A percentile compares a stretch with the other conserved stretches of the same genome.
These are phyloP conservation scores for Corchorus capsularis DNA, from an alignment of 345 rosid genomes.

Conservation along the genomic window DNA sequence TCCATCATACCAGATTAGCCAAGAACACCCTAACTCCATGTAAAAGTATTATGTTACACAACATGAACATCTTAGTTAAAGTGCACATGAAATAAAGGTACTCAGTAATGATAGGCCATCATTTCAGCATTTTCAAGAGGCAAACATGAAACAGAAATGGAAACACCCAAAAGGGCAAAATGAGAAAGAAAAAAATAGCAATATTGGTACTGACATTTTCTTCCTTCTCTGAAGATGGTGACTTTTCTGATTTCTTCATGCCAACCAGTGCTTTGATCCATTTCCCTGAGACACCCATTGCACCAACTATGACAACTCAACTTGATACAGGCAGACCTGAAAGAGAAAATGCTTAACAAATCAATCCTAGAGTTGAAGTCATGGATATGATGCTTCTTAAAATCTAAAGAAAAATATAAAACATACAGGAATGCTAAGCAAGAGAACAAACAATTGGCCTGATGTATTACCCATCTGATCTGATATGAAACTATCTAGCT, in stretches of 20 bases:
- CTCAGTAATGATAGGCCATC: background rate
- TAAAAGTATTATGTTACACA: background rate
- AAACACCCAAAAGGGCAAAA: background rate
- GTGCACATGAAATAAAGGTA: background rate
- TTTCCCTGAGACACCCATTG: slow-evolving; percentile 93
- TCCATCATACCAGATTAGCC: slow-evolving; percentile 2
- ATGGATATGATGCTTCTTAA: background rate
- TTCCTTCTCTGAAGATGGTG: slow-evolving; percentile 61
- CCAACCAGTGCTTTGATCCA: slow-evolving; percentile 95
- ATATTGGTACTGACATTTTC: slow-evolving; percentile 55
- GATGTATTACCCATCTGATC: background rate
- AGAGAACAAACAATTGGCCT: background rate
- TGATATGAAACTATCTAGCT: background rate
- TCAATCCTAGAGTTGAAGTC: slow-evolving; percentile 9
- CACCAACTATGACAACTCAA: slow-evolving; percentile 16
- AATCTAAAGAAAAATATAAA: background rate
- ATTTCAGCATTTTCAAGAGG: slow-evolving; percentile 5
- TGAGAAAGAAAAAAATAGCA: background rate
- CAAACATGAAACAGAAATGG: background rate
- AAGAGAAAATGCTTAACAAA: slow-evolving; percentile 22
- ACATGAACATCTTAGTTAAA: background rate
- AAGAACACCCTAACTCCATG: background rate
- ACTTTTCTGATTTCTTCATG: slow-evolving; percentile 73
- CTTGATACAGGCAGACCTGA: slow-evolving; percentile 28
- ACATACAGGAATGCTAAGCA: background rate